phyloP scores from a whole-genome alignment of 2,329 filamentous ascomycete genomes.

The Botrytis sinoallii region DNA sequence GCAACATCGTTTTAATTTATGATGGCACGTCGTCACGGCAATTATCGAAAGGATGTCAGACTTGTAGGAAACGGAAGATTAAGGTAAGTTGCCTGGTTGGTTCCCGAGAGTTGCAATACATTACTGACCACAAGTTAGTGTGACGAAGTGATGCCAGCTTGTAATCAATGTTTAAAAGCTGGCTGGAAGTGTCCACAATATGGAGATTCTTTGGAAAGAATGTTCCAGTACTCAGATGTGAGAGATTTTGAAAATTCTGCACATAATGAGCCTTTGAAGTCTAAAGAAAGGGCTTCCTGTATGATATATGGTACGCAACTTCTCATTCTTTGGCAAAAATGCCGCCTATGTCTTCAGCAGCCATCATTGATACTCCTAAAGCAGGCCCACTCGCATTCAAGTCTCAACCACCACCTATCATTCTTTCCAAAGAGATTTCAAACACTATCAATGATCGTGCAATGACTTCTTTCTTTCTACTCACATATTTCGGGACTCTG shows the following conservation, averaged over 20 bases:
- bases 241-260: not conserved
- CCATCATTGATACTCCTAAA: not conserved
- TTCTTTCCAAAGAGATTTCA: not conserved
- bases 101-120: not conserved
- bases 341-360: not conserved
- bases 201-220: not conserved
- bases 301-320: not conserved
- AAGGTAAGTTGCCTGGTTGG: not conserved
- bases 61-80: not conserved
- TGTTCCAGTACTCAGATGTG: not conserved
- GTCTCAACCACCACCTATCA: not conserved
- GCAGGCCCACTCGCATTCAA: not conserved
- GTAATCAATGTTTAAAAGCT: not conserved
- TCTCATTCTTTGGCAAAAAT: not conserved
- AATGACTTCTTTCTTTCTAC: not conserved
- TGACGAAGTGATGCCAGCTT: not conserved
- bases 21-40: not conserved
- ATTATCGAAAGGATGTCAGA: not conserved
- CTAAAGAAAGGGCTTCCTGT: not conserved
- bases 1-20: not conserved
- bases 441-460: not conserved
- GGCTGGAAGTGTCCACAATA: not conserved
- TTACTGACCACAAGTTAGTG: not conserved
- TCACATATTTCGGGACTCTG: not conserved
- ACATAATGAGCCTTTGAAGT: not conserved